Evolutionary conservation across 164 flowering plant species (phyloP), one percentile per base, ranked within the genome.

Genomic region (Chimonanthus praecox): DNA sequence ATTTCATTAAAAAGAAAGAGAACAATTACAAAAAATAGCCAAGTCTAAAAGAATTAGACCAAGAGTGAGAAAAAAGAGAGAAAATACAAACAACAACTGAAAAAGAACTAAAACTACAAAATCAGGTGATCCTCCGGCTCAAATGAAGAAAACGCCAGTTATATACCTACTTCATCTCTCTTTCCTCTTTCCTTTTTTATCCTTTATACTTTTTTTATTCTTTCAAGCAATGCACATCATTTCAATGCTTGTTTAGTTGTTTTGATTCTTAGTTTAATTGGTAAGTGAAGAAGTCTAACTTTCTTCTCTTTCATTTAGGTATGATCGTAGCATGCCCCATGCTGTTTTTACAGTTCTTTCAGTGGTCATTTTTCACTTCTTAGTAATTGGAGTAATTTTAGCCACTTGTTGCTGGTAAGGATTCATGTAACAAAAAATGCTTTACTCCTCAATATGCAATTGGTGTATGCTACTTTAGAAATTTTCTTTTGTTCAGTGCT

Each of bases 341-440:
- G 89, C 99, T 70, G 79, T 87, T 80, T 89, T 83, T 78, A 97
- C 94, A 63, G 84, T 92, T 74, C 70, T 90, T 49, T 85, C 97
- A 21, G 94, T 91, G 64, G 77, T 92, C 84, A 75, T 88, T 77
- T 85, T 89, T 80, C 98, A 96, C 80, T 96, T 96, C 81, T 69
- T 94, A 70, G 47, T 88, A 61, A 83, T 85, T 58, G 99, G 98
- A 63, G 84, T 78, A n/a, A 62, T 86, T 75, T 73, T 96, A 83
- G 95, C 98, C 46, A 88, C 98, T 63, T 83, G 81, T 83, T 90
- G 92, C 82, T 96, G 99, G 99, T 96, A 88, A 88, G 92, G 63
- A 33, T 33, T 33, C 33, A 33, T 33, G 33, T 33, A 33, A 33
- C 33, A 33, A 33, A 33, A 21, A 33, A 33, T 33, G 33, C 60